phyloP scores from a whole-genome alignment of 176 grass and related monocot genomes.

The Areca catechu region DNA sequence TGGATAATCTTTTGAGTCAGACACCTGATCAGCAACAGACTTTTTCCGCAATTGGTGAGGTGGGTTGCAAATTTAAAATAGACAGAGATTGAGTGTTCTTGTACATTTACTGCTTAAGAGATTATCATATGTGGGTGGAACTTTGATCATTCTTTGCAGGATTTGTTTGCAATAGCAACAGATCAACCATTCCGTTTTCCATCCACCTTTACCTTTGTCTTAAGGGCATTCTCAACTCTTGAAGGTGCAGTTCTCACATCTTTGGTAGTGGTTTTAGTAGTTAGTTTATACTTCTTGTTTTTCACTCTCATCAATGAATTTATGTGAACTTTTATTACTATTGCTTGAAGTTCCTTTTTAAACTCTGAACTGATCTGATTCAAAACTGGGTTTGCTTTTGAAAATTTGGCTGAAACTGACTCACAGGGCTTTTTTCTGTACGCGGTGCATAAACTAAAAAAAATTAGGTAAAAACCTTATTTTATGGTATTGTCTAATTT shows the following conservation, averaged over 20 bases:
- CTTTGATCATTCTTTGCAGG: constrained; percentile 36
- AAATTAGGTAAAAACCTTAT: no score
- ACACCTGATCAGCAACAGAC: constrained; percentile 77
- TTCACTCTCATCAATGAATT: no score
- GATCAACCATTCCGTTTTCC: constrained; percentile 98
- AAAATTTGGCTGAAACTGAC: no score
- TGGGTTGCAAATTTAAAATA: constrained; percentile 18
- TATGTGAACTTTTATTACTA: no score
- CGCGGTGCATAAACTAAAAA: no score
- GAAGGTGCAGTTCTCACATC: constrained; percentile 50
- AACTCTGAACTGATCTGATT: no score
- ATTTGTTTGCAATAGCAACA: constrained; percentile 92
- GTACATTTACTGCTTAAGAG: no score
- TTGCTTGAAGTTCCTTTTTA: no score
- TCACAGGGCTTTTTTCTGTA: no score
- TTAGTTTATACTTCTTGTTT: background rate
- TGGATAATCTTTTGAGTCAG: constrained; percentile 76
- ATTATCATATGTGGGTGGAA: background rate
- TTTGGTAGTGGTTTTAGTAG: constrained; percentile 2
- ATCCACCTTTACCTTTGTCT: constrained; percentile 90
- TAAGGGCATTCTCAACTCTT: constrained; percentile 91
- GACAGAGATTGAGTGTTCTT: no score
- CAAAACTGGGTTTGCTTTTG: no score
- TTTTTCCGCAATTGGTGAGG: constrained; percentile 85
- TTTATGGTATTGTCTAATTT: no score